Percentiles rank a stretch among this genome's conserved stretches.
Conservation (phyloP, 2,329 filamentous ascomycete genomes). For the Plenodomus biglobosus region DNA sequence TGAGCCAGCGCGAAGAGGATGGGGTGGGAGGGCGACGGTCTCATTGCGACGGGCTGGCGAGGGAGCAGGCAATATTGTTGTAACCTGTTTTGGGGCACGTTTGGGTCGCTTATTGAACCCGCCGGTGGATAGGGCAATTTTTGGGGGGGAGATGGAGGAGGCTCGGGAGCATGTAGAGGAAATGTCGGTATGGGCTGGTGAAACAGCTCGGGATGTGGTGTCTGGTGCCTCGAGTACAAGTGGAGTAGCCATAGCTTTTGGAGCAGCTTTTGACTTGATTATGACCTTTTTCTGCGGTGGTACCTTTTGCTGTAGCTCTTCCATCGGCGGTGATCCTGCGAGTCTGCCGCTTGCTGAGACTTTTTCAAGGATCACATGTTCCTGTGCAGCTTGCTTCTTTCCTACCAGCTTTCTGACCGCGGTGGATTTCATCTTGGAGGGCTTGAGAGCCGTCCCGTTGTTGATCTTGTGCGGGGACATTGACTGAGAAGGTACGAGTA, state of each 20-base stretch:
- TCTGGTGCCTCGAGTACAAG: slow-evolving; percentile 1
- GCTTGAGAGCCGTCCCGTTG: neutral
- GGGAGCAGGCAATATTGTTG: neutral
- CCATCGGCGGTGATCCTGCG: neutral
- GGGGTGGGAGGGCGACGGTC: slow-evolving; percentile 19
- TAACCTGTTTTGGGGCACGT: slow-evolving; percentile 4
- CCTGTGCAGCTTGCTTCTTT: neutral
- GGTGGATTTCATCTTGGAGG: neutral
- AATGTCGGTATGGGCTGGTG: slow-evolving; percentile 8
- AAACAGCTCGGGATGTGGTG: slow-evolving; percentile 3
- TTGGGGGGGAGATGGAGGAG: slow-evolving; percentile 15
- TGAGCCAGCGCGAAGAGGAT: slow-evolving; percentile 20
- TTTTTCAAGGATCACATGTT: neutral
- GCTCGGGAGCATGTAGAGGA: slow-evolving; percentile 11
- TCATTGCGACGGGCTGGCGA: slow-evolving; percentile 9
- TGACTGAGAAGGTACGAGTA: slow-evolving; percentile 20
- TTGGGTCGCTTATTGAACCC: slow-evolving; percentile 29
- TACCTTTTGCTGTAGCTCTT: slow-evolving; percentile 1
- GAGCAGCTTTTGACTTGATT: too few relatives aligned
- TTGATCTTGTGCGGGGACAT: neutral
- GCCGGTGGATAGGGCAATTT: slow-evolving; percentile 26
- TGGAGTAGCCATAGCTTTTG: neutral
- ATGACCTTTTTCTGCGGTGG: neutral
- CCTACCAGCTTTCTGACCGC: neutral
- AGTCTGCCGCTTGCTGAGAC: neutral